Evolutionary conservation across 169 alveolate genomes (phyloP), one percentile per base, ranked within the genome.

Genomic region (Eimeria falciformis): DNA sequence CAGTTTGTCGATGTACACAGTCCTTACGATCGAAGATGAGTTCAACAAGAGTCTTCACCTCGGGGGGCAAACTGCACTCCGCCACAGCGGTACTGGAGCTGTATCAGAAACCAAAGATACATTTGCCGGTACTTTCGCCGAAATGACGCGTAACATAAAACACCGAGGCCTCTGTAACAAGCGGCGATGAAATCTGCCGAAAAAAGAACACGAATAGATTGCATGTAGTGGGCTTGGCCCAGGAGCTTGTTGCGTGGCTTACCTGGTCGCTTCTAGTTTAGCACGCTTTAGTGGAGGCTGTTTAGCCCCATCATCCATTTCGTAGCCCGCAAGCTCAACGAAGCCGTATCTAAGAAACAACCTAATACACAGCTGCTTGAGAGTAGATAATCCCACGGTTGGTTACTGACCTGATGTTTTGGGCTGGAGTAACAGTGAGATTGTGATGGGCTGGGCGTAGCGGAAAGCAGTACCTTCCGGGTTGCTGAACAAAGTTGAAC

Each of bases 11-110:
- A 33, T 33, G 40, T 33, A 33, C 40, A 33, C 40, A 33, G 40
- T 33, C 9, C 92, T 47, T 87, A 87, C 92, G 73, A 40, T 87
- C 92, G 58, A 87, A 87, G 47, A 87, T 71, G 79, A 73, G 77
- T 18, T 87, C 68, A 65, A 87, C 46, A 58, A 87, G 14, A 12
- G 68, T 43, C 68, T 87, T 56, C 40, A 87, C 92, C n/a, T 56
- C 92, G 65, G 86, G 79, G 5, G 56, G 87, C 40, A 87, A 78
- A 55, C 77, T 53, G 87, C 92, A 69, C 12, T 87, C 87, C 3
- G 77, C 71, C 75, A 69, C 87, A 4, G 73, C 40, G 17, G 87
- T 87, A 78, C 92, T 85, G 75, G 82, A 68, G 68, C 84, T 69
- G 84, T 73, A 71, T 9, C 73, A 68, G 69, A 50, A 25, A 47